These are phyloP conservation scores for Pistacia atlantica DNA, from an alignment of 345 rosid genomes.

Conservation along the genomic window DNA sequence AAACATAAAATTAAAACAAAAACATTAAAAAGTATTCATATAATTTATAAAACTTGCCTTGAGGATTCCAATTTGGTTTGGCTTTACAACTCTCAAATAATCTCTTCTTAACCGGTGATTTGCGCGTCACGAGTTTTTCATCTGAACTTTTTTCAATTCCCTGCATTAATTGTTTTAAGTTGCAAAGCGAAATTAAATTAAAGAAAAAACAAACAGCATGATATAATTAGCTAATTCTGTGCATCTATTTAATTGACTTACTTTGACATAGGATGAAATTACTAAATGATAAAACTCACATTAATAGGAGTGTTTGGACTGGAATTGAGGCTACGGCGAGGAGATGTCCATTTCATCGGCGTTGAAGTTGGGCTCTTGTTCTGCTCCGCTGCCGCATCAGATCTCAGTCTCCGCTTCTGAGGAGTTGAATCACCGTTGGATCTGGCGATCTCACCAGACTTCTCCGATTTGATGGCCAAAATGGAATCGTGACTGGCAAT, in stretches of 20 bases:
- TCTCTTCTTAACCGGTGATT: slow-evolving; percentile 28
- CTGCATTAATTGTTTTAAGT: slow-evolving; percentile 19
- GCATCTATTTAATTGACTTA: background rate
- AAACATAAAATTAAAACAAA: background rate
- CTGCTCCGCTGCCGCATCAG: slow-evolving; percentile 23
- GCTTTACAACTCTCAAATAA: slow-evolving; percentile 26
- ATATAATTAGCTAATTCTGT: too few relatives aligned
- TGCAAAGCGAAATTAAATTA: background rate
- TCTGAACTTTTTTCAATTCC: slow-evolving; percentile 30
- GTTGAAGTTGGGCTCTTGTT: slow-evolving; percentile 20
- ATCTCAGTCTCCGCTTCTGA: slow-evolving; percentile 62
- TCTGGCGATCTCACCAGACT: slow-evolving; percentile 21
- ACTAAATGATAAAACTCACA: slow-evolving; percentile 19
- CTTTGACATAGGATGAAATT: background rate
- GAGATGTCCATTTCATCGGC: slow-evolving; percentile 52
- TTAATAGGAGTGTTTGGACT: slow-evolving; percentile 28
- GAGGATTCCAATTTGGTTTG: slow-evolving; percentile 62
- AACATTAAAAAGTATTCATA: background rate
- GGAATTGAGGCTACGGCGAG: slow-evolving; percentile 48
- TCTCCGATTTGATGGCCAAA: slow-evolving; percentile 33
- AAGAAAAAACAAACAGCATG: background rate
- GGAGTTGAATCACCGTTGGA: slow-evolving; percentile 41
- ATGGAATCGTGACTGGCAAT: slow-evolving; percentile 38
- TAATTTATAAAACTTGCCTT: slow-evolving; percentile 38
- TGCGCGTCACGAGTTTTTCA: slow-evolving; percentile 13